Evolutionary conservation across 345 rosid species (phyloP).

Genomic region (Dipteronia dyeriana): DNA sequence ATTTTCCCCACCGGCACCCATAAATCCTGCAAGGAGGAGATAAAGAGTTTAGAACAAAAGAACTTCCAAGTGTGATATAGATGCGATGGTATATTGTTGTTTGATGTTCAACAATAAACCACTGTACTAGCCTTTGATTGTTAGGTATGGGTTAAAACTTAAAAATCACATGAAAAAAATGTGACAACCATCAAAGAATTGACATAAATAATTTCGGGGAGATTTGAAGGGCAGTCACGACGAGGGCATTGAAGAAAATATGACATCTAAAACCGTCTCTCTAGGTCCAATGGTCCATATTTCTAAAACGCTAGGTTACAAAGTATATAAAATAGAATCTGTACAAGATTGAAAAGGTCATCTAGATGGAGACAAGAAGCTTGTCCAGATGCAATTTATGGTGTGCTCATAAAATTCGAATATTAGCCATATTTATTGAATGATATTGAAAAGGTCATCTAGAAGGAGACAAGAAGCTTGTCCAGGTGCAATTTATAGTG

Average conservation of each 20-base stretch:
- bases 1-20: background rate
- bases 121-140: background rate
- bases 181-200: background rate
- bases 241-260: no score
- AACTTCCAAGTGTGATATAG: background rate
- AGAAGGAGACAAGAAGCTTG: no score
- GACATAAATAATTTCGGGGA: background rate
- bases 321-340: background rate
- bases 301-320: background rate
- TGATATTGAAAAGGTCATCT: no score
- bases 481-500: no score
- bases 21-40: slow-evolving; percentile 3
- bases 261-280: background rate
- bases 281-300: background rate
- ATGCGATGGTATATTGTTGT: background rate
- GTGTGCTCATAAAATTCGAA: no score
- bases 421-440: no score
- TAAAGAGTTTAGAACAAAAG: background rate
- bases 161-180: background rate
- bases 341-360: background rate
- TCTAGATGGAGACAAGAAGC: background rate
- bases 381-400: no score
- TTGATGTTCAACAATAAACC: background rate
- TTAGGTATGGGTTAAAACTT: no score
- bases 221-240: no score